Base-by-base conservation (phyloP, 306 rosid species). In the Fagus crenata region DNA sequence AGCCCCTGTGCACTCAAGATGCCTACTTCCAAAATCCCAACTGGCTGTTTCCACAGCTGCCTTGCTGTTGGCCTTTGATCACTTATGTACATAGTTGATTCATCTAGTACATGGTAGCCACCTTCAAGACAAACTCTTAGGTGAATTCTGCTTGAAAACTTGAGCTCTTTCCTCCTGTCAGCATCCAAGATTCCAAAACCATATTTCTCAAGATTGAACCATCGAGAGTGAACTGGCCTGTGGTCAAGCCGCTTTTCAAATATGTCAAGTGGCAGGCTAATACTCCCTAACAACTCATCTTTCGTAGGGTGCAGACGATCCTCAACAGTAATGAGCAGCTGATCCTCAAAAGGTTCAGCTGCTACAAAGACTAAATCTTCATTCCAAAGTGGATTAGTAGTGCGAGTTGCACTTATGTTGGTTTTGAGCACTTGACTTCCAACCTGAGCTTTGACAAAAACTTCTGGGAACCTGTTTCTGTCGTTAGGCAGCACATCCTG, bases 281-380 rank as follows among this genome's bases (percentile, higher is more conserved):
- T 86, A 78, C 84, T 91, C 55, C 99, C 99, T 46, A 95, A 79
- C 33, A 89, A 87, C 46, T 92, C 99, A 6, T 95, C 99, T 73
- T 85, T 92, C 0, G 91, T 75, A 74, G 93, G 87, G 64, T 90
- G 91, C 67, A 95, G 76, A 0, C 84, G 88, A 75, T 95, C 97
- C 85, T 95, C 99, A 78, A 92, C 84, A 0, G 92, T 88, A 15
- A 95, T 76, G 14, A 73, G 55, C 77, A 95, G 53, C 4, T 90
- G 93, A 77, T 95, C 99, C 81, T 95, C 99, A 74, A 95, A 95
- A 4, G 99, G 97, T 78, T 95, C 99, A 13, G 97, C 97, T 32
- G 86, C 99, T 65, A 95, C 99, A 60, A 95, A 95, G 4, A 89
- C 84, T 55, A 95, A 82, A 80, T 95, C 99, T 81, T 95, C 99